phyloP scores from a whole-genome alignment of 2,329 filamentous ascomycete species.

The Aspergillus viridinutans region DNA sequence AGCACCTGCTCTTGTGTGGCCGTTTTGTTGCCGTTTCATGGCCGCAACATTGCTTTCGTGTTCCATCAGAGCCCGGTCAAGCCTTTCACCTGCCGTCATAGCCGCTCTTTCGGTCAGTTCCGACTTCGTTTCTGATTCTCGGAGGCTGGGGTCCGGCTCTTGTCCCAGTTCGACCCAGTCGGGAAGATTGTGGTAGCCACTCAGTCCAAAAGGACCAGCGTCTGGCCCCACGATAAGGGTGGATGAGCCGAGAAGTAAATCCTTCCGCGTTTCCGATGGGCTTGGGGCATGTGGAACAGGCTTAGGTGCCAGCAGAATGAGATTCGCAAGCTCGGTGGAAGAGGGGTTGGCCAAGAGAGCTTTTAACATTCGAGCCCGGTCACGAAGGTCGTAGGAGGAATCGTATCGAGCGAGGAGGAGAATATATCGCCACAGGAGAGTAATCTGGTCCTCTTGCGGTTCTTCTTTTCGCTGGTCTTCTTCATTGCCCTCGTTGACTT shows the following conservation, averaged over 20 bases:
- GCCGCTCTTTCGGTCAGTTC: conserved; percentile 26
- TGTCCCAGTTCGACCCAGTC: conserved; percentile 77
- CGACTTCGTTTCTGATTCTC: conserved; percentile 54
- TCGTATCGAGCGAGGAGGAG: conserved; percentile 86
- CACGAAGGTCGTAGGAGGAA: conserved; percentile 88
- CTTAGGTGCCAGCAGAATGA: conserved; percentile 90
- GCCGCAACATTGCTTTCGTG: conserved; percentile 31
- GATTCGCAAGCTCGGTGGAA: conserved; percentile 75
- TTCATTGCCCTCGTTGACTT: conserved; percentile 18
- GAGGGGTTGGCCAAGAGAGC: conserved; percentile 72
- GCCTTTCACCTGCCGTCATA: conserved; percentile 39
- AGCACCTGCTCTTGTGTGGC: conserved; percentile 15
- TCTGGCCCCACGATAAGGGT: conserved; percentile 79
- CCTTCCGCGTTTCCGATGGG: conserved; percentile 77
- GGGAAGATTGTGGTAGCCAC: conserved; percentile 74
- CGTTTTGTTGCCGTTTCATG: conserved; percentile 14
- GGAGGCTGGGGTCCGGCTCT: conserved; percentile 72
- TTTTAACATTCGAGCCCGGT: conserved; percentile 83
- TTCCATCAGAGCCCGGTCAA: conserved; percentile 42
- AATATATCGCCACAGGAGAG: conserved; percentile 77
- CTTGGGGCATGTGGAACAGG: conserved; percentile 87
- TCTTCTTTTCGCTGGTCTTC: conserved; percentile 30
- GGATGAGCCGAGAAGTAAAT: conserved; percentile 75
- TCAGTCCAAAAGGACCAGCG: conserved; percentile 66
- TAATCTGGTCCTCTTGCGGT: conserved; percentile 57